Conservation (phyloP, 2,329 filamentous ascomycete genomes). For the Elsinoe batatas region DNA sequence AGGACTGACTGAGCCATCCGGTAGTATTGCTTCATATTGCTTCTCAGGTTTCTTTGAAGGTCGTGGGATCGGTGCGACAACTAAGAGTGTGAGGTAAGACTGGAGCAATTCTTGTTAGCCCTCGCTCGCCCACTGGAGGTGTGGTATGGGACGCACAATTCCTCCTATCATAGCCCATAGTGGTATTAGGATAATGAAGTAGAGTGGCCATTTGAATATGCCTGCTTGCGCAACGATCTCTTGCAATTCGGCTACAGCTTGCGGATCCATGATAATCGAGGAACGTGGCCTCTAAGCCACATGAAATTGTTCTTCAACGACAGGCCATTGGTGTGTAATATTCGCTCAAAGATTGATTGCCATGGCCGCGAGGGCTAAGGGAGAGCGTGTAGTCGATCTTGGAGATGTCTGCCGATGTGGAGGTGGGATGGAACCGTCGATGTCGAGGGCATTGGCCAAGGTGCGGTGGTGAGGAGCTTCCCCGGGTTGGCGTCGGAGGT, state of each 20-base stretch:
- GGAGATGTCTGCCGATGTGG: too few relatives aligned
- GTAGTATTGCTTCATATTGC: slow-evolving; percentile 65
- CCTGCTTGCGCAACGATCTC: slow-evolving; percentile 10
- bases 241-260: slow-evolving; percentile 5
- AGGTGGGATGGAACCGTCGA: too few relatives aligned
- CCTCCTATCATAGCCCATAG: slow-evolving; percentile 3
- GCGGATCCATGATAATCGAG: not conserved
- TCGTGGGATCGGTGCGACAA: slow-evolving; percentile 74
- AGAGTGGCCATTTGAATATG: slow-evolving; percentile 9
- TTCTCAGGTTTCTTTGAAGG: slow-evolving; percentile 68
- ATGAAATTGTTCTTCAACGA: not conserved
- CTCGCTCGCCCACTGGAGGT: not conserved
- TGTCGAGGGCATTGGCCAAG: too few relatives aligned
- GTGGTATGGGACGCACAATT: not conserved
- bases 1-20: slow-evolving; percentile 48
- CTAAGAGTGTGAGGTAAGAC: slow-evolving; percentile 45
- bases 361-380: too few relatives aligned
- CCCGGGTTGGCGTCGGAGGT: not conserved
- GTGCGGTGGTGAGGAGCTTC: too few relatives aligned
- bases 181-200: slow-evolving; percentile 7
- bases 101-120: slow-evolving; percentile 13
- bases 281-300: slow-evolving; percentile 7
- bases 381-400: too few relatives aligned
- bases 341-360: not conserved
- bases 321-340: not conserved